These are phyloP conservation scores for Darksidea phi DNA, from an alignment of 495 filamentous ascomycete species.

Conservation along the genomic window DNA sequence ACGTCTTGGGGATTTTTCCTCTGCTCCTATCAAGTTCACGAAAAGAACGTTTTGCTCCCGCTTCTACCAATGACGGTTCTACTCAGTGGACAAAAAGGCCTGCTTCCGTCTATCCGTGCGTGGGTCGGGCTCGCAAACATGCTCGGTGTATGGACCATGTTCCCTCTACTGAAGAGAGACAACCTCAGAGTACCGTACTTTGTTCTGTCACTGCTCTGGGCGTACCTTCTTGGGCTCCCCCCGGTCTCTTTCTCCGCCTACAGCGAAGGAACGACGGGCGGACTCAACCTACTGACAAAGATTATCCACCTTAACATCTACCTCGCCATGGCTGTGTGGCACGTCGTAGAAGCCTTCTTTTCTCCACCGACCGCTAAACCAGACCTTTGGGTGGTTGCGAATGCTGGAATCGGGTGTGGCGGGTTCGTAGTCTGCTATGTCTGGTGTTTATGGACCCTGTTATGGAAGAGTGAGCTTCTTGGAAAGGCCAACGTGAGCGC, in stretches of 20 bases:
- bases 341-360: conserved; percentile 68
- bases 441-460: conserved; percentile 78
- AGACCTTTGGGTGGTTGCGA: conserved; percentile 89
- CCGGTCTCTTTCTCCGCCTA: conserved; percentile 71
- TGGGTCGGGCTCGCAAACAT: conserved; percentile 95
- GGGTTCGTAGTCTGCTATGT: conserved; percentile 85
- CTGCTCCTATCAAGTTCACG: conserved; percentile 95
- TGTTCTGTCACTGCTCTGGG: conserved; percentile 81
- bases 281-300: conserved; percentile 55
- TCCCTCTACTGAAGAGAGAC: conserved; percentile 81
- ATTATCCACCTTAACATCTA: conserved; percentile 76
- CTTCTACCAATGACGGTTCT: conserved; percentile 88
- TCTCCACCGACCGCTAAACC: conserved; percentile 71
- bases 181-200: conserved; percentile 80
- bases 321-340: conserved; percentile 71
- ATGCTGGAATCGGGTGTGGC: conserved; percentile 78
- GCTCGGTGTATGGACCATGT: conserved; percentile 90
- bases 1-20: conserved; percentile 96
- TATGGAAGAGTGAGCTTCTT: conserved; percentile 55
- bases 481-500: conserved; percentile 1
- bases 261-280: conserved; percentile 37
- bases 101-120: conserved; percentile 70
- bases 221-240: conserved; percentile 83
- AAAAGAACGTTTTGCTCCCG: conserved; percentile 91
- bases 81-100: conserved; percentile 70